A percentile compares a stretch with the other conserved stretches of the same genome.
phyloP scores from a whole-genome alignment of 1,284 basidiomycete species.

The Fistulinella cinereoalba region DNA sequence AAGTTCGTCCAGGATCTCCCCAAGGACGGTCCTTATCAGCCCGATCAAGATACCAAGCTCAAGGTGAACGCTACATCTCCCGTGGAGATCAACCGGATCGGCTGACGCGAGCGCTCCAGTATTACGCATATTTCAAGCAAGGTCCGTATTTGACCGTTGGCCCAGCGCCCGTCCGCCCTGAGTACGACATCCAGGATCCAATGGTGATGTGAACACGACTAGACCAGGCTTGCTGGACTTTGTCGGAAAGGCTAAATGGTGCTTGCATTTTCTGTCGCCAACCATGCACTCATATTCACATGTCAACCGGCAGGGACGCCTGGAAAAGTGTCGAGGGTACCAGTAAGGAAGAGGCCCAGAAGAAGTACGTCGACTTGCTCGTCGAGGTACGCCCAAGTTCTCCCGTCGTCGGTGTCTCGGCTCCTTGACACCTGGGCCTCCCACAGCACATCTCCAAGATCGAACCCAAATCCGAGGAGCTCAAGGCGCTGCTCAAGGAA shows the following conservation, averaged over 20 bases:
- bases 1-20: slow-evolving; percentile 69
- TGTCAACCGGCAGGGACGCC: slow-evolving; percentile 58
- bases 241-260: slow-evolving; percentile 84
- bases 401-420: neutral
- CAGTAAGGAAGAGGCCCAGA: slow-evolving; percentile 67
- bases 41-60: slow-evolving; percentile 74
- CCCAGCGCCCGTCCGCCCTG: neutral
- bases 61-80: slow-evolving; percentile 43
- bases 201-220: slow-evolving; percentile 66
- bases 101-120: slow-evolving; percentile 49
- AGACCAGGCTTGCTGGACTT: slow-evolving; percentile 78
- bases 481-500: slow-evolving; percentile 57
- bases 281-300: slow-evolving; percentile 11
- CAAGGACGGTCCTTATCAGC: slow-evolving; percentile 75
- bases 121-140: slow-evolving; percentile 93
- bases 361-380: slow-evolving; percentile 73
- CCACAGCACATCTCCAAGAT: slow-evolving; percentile 44
- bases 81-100: slow-evolving; percentile 5
- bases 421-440: neutral
- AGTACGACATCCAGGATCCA: slow-evolving; percentile 50
- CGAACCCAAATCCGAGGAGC: slow-evolving; percentile 46
- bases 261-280: slow-evolving; percentile 18
- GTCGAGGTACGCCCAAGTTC: slow-evolving; percentile 58
- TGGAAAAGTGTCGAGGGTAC: slow-evolving; percentile 77
- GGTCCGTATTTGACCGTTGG: slow-evolving; percentile 41